Evolutionary conservation across 352 stramenopile genomes (phyloP).

Genomic region (Phytophthora cryptogea): DNA sequence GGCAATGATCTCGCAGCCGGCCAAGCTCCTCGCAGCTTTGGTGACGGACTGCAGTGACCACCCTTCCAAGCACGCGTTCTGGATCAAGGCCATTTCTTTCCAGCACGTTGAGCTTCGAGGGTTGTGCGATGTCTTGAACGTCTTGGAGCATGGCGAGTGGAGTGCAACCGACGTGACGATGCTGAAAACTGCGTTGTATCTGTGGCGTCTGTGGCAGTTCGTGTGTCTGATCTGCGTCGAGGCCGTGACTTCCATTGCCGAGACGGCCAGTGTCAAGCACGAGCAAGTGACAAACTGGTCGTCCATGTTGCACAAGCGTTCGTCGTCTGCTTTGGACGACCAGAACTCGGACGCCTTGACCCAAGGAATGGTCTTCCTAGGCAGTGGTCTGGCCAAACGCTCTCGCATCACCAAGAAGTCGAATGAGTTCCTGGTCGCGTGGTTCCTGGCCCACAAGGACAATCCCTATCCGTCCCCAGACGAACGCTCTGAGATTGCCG

Average conservation of each 20-base stretch:
- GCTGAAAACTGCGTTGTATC: conserved; percentile 59
- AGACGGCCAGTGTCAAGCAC: conserved; percentile 16
- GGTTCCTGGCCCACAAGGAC: conserved; percentile 86
- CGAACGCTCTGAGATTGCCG: conserved; percentile 72
- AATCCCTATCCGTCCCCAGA: conserved; percentile 78
- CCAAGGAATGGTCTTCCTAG: conserved; percentile 39
- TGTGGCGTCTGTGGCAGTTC: conserved; percentile 63
- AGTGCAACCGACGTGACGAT: conserved; percentile 50
- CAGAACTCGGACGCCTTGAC: conserved; percentile 43
- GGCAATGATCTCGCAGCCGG: conserved; percentile 49
- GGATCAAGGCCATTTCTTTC: conserved; percentile 38
- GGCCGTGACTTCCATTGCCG: conserved; percentile 40
- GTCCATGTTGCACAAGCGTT: conserved; percentile 30
- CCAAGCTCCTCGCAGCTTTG: conserved; percentile 55
- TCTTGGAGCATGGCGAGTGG: conserved; percentile 16
- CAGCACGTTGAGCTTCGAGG: conserved; percentile 43
- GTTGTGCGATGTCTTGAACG: conserved; percentile 2
- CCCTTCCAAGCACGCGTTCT: conserved; percentile 33
- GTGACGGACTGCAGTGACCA: conserved; percentile 27
- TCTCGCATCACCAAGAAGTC: conserved; percentile 67
- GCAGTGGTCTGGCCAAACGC: conserved; percentile 38
- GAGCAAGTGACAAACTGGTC: conserved; percentile 1
- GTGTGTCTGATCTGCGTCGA: conserved; percentile 48
- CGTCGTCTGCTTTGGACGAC: conserved; percentile 37
- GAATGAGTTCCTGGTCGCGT: conserved; percentile 87